Evolutionary conservation across 2,329 filamentous ascomycete genomes (phyloP).

Genomic region (Elsinoe perseae): DNA sequence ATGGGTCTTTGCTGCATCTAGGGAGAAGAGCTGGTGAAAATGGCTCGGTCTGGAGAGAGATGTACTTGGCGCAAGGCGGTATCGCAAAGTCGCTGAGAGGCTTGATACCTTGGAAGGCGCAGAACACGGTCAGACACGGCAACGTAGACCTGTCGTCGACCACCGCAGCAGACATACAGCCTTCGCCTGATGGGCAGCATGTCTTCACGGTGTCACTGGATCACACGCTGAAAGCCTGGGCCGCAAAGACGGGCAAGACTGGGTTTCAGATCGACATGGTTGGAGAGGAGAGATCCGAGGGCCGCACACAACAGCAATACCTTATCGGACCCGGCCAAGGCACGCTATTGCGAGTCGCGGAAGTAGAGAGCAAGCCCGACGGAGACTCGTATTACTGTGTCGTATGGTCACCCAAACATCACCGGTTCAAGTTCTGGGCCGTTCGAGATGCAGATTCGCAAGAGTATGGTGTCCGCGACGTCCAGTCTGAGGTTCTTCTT

Average conservation of each 20-base stretch:
- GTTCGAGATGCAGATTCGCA: constrained; percentile 54
- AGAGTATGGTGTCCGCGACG: constrained; percentile 58
- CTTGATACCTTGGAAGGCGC: constrained; percentile 58
- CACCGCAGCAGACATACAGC: constrained; percentile 53
- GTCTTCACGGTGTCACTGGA: constrained; percentile 81
- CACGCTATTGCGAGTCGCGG: constrained; percentile 67
- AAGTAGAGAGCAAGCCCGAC: constrained; percentile 50
- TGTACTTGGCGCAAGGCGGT: constrained; percentile 61
- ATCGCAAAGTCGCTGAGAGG: constrained; percentile 60
- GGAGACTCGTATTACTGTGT: constrained; percentile 55
- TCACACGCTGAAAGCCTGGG: constrained; percentile 84
- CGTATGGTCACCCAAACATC: constrained; percentile 80
- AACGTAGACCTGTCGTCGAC: constrained; percentile 59
- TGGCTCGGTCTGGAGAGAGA: constrained; percentile 57
- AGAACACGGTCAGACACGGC: constrained; percentile 56
- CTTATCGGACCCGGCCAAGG: constrained; percentile 70
- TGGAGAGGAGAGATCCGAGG: constrained; percentile 41
- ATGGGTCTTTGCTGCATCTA: constrained; percentile 67
- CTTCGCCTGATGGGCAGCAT: constrained; percentile 43
- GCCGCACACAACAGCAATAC: constrained; percentile 63
- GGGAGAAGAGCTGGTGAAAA: constrained; percentile 51
- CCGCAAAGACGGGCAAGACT: constrained; percentile 70
- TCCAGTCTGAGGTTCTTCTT: constrained; percentile 57
- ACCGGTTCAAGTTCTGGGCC: constrained; percentile 93
- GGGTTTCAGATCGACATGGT: constrained; percentile 71